Percentiles rank a stretch among this genome's conserved stretches.
phyloP scores from a whole-genome alignment of 2,329 filamentous ascomycete genomes.

The Gyromitra esculenta region DNA sequence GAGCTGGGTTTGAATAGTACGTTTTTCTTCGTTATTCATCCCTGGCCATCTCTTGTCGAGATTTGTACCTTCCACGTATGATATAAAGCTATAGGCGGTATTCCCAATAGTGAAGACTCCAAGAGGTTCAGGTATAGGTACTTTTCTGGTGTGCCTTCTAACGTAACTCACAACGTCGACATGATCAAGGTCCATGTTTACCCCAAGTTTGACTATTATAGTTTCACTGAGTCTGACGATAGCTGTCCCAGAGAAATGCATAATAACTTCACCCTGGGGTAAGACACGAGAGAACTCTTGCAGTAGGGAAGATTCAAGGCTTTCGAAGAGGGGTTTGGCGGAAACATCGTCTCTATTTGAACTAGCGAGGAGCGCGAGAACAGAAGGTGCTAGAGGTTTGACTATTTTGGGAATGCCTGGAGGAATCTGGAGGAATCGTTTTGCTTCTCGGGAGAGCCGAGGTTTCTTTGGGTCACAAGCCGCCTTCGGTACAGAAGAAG shows the following conservation, averaged over 20 bases:
- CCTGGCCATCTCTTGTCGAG: constrained; percentile 41
- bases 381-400: constrained; percentile 11
- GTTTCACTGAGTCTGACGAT: constrained; percentile 26
- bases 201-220: constrained; percentile 37
- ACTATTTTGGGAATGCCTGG: neutral
- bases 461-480: constrained; percentile 1
- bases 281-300: constrained; percentile 7
- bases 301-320: neutral
- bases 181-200: constrained; percentile 35
- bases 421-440: constrained; percentile 14
- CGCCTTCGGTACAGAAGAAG: neutral
- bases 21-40: constrained; percentile 41
- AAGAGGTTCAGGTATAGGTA: constrained; percentile 42
- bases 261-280: constrained; percentile 10
- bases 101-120: constrained; percentile 36
- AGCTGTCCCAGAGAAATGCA: constrained; percentile 12
- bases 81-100: constrained; percentile 43
- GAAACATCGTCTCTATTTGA: neutral
- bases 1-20: constrained; percentile 23
- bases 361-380: neutral
- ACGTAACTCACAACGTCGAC: constrained; percentile 29
- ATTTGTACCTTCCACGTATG: constrained; percentile 15
- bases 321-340: neutral
- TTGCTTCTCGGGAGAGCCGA: constrained; percentile 24
- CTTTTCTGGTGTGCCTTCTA: constrained; percentile 18